Evolutionary conservation across 345 rosid genomes (phyloP), one percentile per base, ranked within the genome.

Genomic region (Lenwebbia sp.): DNA sequence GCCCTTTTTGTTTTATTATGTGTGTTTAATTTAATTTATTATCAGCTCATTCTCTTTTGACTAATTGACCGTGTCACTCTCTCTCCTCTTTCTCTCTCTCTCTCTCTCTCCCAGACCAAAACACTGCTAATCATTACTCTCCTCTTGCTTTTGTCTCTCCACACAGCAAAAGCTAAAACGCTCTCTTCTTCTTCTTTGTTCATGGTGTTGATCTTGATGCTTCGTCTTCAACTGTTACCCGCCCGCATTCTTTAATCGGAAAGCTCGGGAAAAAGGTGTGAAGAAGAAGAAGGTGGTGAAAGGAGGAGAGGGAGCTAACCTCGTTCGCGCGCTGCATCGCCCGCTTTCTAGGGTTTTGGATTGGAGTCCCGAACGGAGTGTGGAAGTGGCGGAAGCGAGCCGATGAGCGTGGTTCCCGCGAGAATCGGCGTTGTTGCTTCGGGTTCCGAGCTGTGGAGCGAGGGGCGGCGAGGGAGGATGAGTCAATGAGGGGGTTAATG

Each of bases 401-500:
- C 51, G 51, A 49, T 49, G 51, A 49, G 51, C 51, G 51, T 17
- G 30, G 83, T 81, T 78, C 21, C 55, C 26, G 55, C 47, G 58
- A 5, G 49, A 14, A 17, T 33, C 84, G 76, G 10, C 78, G 86
- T 49, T 83, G 83, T 23, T 70, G 76, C 54, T 86, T 76, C 41
- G 83, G 83, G 40, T 82, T 62, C 85, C 82, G 88, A 70, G 82
- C 82, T 78, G 87, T 88, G 60, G 90, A 28, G 86, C 83, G 47
- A 10, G 76, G 25, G 84, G 78, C 70, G 23, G 84, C 53, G 88
- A 23, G 78, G 75, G 86, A 83, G 82, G 84, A 88, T 58, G 87
- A 86, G 88, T 90, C 87, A 57, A 93, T 90, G 94, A 89, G 88
- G 92, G 87, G 88, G 84, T 83, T 84, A 25, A 85, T 55, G n/a